A percentile compares a stretch with the other conserved stretches of the same genome.
These are phyloP conservation scores for Cyclotella distinguenda DNA, from an alignment of 108 stramenopile species.

Conservation along the genomic window DNA sequence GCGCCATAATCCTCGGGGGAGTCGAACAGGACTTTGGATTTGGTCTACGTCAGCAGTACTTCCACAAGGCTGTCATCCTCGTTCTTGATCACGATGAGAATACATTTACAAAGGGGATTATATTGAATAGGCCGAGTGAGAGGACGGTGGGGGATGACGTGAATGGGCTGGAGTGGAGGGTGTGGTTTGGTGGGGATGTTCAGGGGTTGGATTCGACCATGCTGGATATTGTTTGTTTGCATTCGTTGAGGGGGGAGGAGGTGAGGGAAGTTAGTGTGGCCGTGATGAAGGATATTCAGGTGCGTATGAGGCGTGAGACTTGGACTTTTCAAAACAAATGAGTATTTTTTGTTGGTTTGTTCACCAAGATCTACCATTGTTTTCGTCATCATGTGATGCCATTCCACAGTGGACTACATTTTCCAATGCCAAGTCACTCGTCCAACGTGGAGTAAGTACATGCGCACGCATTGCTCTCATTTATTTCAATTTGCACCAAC, in stretches of 20 bases:
- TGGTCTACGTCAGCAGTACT: slow-evolving; percentile 80
- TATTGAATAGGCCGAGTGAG: slow-evolving; percentile 55
- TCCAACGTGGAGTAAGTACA: slow-evolving; percentile 51
- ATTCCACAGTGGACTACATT: slow-evolving; percentile 72
- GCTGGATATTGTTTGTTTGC: slow-evolving; percentile 80
- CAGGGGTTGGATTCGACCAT: slow-evolving; percentile 57
- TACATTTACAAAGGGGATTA: slow-evolving; percentile 61
- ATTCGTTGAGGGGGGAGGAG: slow-evolving; percentile 60
- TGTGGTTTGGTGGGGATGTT: slow-evolving; percentile 65
- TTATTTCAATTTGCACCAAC: too few species aligned
- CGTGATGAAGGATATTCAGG: slow-evolving; percentile 82
- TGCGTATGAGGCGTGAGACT: slow-evolving; percentile 9
- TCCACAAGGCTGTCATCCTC: slow-evolving; percentile 66
- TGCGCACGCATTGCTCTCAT: too few species aligned
- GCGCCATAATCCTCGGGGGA: slow-evolving; percentile 77
- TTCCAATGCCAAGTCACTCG: slow-evolving; percentile 69
- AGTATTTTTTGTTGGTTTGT: neutral
- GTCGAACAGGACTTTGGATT: slow-evolving; percentile 78
- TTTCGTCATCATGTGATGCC: too few species aligned
- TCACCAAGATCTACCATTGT: neutral
- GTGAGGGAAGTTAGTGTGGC: slow-evolving; percentile 54
- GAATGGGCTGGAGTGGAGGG: slow-evolving; percentile 44
- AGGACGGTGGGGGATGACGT: slow-evolving; percentile 36
- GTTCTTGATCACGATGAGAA: slow-evolving; percentile 60
- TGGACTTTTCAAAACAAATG: neutral